Evolutionary conservation across 441 rosid species (phyloP), one percentile per base, ranked within the genome.

Genomic region (Mallotus japonicus): DNA sequence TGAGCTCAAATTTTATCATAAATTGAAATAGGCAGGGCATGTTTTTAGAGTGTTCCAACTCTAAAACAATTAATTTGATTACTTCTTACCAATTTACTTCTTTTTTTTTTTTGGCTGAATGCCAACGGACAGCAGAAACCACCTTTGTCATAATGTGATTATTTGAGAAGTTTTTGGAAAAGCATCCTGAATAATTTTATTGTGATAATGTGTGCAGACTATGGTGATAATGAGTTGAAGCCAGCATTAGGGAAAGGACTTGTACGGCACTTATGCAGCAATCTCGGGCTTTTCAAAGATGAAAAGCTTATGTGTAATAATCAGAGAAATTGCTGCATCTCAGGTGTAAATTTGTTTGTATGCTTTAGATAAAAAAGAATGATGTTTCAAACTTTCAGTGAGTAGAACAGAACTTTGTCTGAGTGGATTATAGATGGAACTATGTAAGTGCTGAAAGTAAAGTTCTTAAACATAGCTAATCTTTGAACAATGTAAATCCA

Each of bases 161-260:
- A n/a, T 3, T 13, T 57, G 6, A 42, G 3, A 20, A 11, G 16
- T 24, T 42, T 4, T n/a, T 5, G 16, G 6, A 47, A 47, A n/a
- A 65, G n/a, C 5, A 54, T 11, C 37, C 14, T 32, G 15, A 62
- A 34, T 34, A 2, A 61, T 32, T 40, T 50, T 34, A 49, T n/a
- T 5, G n/a, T 9, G 37, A 70, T 22, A 5, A 22, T 22, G 58
- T 2, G 20, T 64, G 37, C 54, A 37, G 75, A 34, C 12, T 1
- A 16, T 32, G 0, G 5, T 20, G 44, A 59, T 44, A 56, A 28
- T 9, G 15, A 10, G 6, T 17, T 37, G 34, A 51, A 49, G 50
- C 55, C 34, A 54, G 68, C 22, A 32, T 62, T 6, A 53, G 19
- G 62, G 72, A 58, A 28, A 51, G 70, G 53, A 8, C 44, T 19